Evolutionary conservation across 2,329 filamentous ascomycete species (phyloP).

Genomic region (Aspergillus caelatus): DNA sequence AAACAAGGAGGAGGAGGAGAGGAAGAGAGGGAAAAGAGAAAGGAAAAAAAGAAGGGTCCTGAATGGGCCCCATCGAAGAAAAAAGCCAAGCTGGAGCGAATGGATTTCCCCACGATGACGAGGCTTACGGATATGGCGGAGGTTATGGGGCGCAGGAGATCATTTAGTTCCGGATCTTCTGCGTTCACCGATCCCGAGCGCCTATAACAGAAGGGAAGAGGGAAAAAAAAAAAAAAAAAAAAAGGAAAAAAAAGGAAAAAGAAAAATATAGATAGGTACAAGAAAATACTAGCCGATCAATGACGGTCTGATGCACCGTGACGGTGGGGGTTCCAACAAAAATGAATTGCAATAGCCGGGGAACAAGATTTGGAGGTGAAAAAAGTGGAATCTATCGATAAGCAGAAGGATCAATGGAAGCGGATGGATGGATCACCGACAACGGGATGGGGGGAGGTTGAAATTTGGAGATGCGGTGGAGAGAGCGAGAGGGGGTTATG

Average conservation of each 20-base stretch:
- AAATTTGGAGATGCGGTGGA: slow-evolving; percentile 3
- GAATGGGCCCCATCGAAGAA: slow-evolving; percentile 16
- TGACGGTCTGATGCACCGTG: background rate
- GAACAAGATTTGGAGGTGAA: background rate
- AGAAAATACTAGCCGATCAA: background rate
- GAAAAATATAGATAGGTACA: background rate
- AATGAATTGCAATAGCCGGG: slow-evolving; percentile 3
- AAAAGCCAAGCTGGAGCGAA: slow-evolving; percentile 19
- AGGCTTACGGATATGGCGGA: slow-evolving; percentile 27
- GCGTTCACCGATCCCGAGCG: background rate
- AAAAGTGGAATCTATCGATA: background rate
- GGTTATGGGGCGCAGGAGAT: slow-evolving; percentile 23
- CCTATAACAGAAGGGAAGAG: slow-evolving; percentile 8
- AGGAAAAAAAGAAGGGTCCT: slow-evolving; percentile 16
- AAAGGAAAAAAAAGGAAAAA: background rate
- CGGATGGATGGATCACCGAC: background rate
- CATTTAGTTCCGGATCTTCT: slow-evolving; percentile 22
- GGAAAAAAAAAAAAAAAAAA: slow-evolving; percentile 7
- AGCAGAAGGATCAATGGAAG: background rate
- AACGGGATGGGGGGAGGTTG: background rate
- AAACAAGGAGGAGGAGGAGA: slow-evolving; percentile 13
- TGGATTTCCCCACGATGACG: slow-evolving; percentile 27
- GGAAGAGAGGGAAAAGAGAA: slow-evolving; percentile 12
- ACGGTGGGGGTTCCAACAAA: background rate
- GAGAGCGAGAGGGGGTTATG: background rate